These are phyloP conservation scores for Rhododendron williamsianum DNA, from an alignment of 148 eudicot genomes.

Conservation along the genomic window DNA sequence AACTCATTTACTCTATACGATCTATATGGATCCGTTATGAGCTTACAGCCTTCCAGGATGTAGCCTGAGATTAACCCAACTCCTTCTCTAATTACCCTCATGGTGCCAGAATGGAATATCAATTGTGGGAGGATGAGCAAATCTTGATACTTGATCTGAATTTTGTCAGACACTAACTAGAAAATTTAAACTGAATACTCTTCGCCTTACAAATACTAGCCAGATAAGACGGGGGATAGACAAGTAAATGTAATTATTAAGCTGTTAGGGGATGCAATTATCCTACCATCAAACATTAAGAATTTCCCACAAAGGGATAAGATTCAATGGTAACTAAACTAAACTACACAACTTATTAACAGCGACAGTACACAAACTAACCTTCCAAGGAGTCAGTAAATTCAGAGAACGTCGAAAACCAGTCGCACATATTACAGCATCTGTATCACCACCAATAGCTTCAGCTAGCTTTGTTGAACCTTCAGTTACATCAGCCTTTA, in stretches of 20 bases:
- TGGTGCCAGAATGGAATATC: background rate
- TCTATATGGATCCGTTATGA: background rate
- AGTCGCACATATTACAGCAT: slow-evolving; percentile 89
- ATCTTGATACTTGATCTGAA: background rate
- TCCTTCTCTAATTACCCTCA: background rate
- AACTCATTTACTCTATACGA: too few relatives aligned
- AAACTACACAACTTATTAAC: background rate
- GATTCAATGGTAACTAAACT: background rate
- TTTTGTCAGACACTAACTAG: background rate
- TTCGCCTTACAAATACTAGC: background rate
- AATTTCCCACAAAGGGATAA: background rate
- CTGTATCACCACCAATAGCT: slow-evolving; percentile 74
- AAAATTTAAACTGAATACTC: background rate
- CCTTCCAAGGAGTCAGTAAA: slow-evolving; percentile 89
- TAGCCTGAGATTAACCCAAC: background rate
- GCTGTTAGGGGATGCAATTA: background rate
- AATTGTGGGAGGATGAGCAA: background rate
- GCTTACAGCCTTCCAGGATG: background rate
- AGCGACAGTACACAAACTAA: slow-evolving; percentile 19
- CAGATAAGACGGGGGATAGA: background rate
- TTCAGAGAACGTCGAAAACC: slow-evolving; percentile 83
- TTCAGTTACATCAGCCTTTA: slow-evolving; percentile 92
- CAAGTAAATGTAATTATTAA: background rate
- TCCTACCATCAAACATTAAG: background rate
- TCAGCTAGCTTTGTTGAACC: slow-evolving; percentile 72